phyloP scores from a whole-genome alignment of 768 basidiomycete genomes.

The Boletus sp. region DNA sequence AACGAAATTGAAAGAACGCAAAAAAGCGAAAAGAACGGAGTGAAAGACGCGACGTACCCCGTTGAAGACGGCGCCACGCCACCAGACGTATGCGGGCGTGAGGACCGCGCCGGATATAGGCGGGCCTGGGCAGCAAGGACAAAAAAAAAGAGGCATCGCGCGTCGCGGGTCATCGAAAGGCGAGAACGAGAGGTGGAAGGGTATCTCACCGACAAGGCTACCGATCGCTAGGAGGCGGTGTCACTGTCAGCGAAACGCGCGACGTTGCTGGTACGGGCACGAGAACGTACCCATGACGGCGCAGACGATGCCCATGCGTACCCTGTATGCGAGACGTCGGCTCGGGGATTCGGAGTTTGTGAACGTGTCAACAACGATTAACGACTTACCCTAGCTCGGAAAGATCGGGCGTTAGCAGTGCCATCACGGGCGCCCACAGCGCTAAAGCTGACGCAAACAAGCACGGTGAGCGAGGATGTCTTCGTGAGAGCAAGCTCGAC shows the following conservation, averaged over 20 bases:
- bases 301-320: constrained; percentile 51
- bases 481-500: no score
- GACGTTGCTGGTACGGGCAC: background rate
- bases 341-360: no score
- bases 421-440: constrained; percentile 44
- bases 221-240: constrained; percentile 16
- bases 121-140: constrained; percentile 34
- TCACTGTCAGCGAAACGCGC: background rate
- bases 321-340: constrained; percentile 17
- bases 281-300: constrained; percentile 40
- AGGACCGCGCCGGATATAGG: constrained; percentile 60
- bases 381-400: constrained; percentile 50
- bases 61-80: constrained; percentile 54
- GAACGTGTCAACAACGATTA: background rate
- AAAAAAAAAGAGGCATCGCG: background rate
- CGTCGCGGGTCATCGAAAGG: background rate
- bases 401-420: constrained; percentile 43
- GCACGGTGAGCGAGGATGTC: background rate
- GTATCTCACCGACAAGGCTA: constrained; percentile 21
- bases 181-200: background rate
- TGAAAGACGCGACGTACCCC: constrained; percentile 32
- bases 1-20: background rate
- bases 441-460: constrained; percentile 33
- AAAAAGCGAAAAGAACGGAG: background rate
- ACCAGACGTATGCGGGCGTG: constrained; percentile 52